Evolutionary conservation across 805 yeast species (phyloP).

Genomic region (Candida tibetensis): DNA sequence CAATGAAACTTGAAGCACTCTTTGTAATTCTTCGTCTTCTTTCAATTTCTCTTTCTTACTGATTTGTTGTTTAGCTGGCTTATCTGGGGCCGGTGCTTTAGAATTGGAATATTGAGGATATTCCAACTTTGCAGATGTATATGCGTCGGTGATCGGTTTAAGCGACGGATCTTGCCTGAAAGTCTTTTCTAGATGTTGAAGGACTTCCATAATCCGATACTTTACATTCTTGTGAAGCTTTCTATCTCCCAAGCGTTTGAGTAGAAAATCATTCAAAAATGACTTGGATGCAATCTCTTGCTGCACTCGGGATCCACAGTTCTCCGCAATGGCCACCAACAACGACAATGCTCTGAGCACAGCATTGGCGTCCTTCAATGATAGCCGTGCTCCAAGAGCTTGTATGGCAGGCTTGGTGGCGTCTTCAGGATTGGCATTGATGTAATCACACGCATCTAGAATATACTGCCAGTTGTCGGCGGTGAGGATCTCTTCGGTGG

Average conservation of each 20-base stretch:
- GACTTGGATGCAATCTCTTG: slow-evolving; percentile 41
- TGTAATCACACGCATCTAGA: slow-evolving; percentile 40
- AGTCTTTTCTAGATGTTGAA: slow-evolving; percentile 61
- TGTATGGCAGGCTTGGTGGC: slow-evolving; percentile 33
- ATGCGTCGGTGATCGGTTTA: slow-evolving; percentile 63
- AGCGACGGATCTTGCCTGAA: slow-evolving; percentile 77
- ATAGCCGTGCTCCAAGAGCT: slow-evolving; percentile 22
- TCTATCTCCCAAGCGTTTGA: slow-evolving; percentile 48
- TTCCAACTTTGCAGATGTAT: slow-evolving; percentile 43
- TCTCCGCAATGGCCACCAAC: slow-evolving; percentile 40
- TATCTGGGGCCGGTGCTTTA: slow-evolving; percentile 39
- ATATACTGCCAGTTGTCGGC: slow-evolving; percentile 44
- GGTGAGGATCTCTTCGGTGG: slow-evolving; percentile 42
- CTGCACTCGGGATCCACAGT: slow-evolving; percentile 44
- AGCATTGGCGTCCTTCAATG: slow-evolving; percentile 38
- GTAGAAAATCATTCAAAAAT: slow-evolving; percentile 32
- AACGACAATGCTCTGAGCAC: slow-evolving; percentile 36
- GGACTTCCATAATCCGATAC: slow-evolving; percentile 59
- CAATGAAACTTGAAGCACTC: slow-evolving; percentile 71
- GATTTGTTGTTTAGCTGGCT: slow-evolving; percentile 56
- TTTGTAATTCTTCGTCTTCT: slow-evolving; percentile 80
- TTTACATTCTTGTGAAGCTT: slow-evolving; percentile 68
- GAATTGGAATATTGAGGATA: slow-evolving; percentile 32
- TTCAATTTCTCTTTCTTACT: slow-evolving; percentile 42
- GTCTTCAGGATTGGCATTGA: slow-evolving; percentile 36